phyloP scores from a whole-genome alignment of 2,329 filamentous ascomycete species.

The Fusarium palustre region DNA sequence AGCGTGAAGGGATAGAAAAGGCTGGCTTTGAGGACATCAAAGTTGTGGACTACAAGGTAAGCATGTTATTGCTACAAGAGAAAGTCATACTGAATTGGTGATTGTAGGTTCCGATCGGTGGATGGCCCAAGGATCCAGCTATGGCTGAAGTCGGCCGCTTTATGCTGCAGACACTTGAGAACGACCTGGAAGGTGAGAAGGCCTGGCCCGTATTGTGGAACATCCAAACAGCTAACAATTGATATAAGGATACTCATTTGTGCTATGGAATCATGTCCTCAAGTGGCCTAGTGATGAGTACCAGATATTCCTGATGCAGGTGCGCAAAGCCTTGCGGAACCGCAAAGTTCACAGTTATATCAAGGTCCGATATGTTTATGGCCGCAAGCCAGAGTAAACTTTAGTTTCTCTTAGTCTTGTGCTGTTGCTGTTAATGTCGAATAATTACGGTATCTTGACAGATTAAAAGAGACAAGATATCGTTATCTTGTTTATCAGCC shows the following conservation, averaged over 20 bases:
- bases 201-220: rapidly evolving
- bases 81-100: rapidly evolving
- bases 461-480: not conserved
- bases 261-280: conserved; percentile 38
- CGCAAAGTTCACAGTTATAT: conserved; percentile 37
- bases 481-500: not conserved
- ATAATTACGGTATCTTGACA: rapidly evolving
- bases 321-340: conserved; percentile 36
- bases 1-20: conserved; percentile 25
- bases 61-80: rapidly evolving
- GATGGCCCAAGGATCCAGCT: conserved; percentile 34
- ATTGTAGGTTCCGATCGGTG: conserved; percentile 28
- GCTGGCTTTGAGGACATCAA: conserved; percentile 37
- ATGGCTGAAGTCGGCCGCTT: conserved; percentile 31
- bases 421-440: too few relatives aligned
- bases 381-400: conserved; percentile 19
- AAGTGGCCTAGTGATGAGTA: conserved; percentile 40
- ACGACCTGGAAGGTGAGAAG: conserved; percentile 31
- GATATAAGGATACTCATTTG: not conserved
- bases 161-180: conserved; percentile 27
- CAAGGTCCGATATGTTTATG: conserved; percentile 35
- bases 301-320: conserved; percentile 35
- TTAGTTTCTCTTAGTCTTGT: too few relatives aligned
- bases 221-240: not conserved
- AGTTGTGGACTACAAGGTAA: conserved; percentile 37